Conservation (phyloP, 2,329 filamentous ascomycete genomes). For the Apiospora kogelbergensis region DNA sequence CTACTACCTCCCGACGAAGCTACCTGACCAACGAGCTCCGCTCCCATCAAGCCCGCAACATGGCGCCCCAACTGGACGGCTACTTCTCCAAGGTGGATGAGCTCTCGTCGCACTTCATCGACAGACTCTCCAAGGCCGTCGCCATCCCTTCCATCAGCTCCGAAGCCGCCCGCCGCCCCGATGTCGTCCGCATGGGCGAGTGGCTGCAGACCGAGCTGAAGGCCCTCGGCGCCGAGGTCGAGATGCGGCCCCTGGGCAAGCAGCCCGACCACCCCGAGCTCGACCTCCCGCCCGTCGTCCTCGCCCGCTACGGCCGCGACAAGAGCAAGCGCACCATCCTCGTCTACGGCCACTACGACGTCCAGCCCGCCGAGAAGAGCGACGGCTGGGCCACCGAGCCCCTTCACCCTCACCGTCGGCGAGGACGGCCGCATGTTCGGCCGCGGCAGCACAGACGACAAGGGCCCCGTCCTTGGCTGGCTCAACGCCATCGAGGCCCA, state of each 20-base stretch:
- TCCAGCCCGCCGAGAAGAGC: conserved; percentile 88
- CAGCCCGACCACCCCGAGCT: conserved; percentile 90
- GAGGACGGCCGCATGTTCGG: conserved; percentile 95
- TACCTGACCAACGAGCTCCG: conserved; percentile 56
- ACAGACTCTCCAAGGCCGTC: conserved; percentile 86
- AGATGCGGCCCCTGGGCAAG: conserved; percentile 84
- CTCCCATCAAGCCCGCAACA: conserved; percentile 66
- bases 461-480: conserved; percentile 96
- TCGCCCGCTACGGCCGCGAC: conserved; percentile 90
- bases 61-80: conserved; percentile 86
- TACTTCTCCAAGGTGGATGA: conserved; percentile 92
- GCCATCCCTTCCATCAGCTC: conserved; percentile 94
- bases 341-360: conserved; percentile 98
- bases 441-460: conserved; percentile 94
- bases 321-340: conserved; percentile 92
- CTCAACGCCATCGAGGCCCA: conserved; percentile 97
- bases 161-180: conserved; percentile 81
- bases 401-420: conserved; percentile 84
- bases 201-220: conserved; percentile 84
- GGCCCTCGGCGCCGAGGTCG: conserved; percentile 79
- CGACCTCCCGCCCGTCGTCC: conserved; percentile 87
- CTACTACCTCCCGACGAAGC: conserved; percentile 24
- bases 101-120: conserved; percentile 79
- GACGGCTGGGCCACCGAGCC: conserved; percentile 97
- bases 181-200: conserved; percentile 96